phyloP scores from a whole-genome alignment of 2,329 filamentous ascomycete species.

The Verticillium zaregamsianum region DNA sequence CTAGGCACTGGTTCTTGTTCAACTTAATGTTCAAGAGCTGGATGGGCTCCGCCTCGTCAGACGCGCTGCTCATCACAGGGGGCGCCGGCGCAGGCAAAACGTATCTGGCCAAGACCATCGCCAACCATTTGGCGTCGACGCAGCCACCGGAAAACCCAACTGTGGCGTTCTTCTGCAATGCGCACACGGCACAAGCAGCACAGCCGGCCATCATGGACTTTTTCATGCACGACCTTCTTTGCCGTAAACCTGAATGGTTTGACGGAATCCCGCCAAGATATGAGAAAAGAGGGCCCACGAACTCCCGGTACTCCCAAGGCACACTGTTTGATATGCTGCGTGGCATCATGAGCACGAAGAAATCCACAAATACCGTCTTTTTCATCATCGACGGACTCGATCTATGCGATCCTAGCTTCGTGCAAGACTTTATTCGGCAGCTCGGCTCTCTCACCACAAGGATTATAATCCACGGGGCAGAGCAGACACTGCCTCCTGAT shows the following conservation, averaged over 20 bases:
- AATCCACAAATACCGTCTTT: constrained; percentile 8
- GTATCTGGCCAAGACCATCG: constrained; percentile 15
- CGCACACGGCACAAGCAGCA: constrained; percentile 1
- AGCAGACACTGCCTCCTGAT: background rate
- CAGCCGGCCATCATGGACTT: constrained; percentile 15
- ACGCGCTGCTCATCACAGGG: constrained; percentile 11
- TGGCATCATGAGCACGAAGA: constrained; percentile 4
- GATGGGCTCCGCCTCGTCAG: constrained; percentile 7
- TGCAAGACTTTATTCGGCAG: constrained; percentile 5
- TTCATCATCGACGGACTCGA: constrained; percentile 18
- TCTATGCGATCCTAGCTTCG: constrained; percentile 8
- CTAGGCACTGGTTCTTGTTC: constrained; percentile 15
- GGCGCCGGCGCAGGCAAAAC: constrained; percentile 16
- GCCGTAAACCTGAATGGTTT: constrained; percentile 12
- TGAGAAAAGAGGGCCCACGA: constrained; percentile 1
- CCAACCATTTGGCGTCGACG: constrained; percentile 10
- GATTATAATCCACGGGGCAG: background rate
- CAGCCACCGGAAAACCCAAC: constrained; percentile 9
- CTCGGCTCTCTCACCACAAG: constrained; percentile 1
- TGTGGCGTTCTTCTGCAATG: constrained; percentile 16
- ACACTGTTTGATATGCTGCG: constrained; percentile 15
- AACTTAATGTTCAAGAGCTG: constrained; percentile 11
- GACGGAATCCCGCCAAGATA: constrained; percentile 8
- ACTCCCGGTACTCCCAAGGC: constrained; percentile 3
- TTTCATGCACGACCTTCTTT: constrained; percentile 14